Evolutionary conservation across 2,329 filamentous ascomycete species (phyloP).

Genomic region (Fusarium graminum): DNA sequence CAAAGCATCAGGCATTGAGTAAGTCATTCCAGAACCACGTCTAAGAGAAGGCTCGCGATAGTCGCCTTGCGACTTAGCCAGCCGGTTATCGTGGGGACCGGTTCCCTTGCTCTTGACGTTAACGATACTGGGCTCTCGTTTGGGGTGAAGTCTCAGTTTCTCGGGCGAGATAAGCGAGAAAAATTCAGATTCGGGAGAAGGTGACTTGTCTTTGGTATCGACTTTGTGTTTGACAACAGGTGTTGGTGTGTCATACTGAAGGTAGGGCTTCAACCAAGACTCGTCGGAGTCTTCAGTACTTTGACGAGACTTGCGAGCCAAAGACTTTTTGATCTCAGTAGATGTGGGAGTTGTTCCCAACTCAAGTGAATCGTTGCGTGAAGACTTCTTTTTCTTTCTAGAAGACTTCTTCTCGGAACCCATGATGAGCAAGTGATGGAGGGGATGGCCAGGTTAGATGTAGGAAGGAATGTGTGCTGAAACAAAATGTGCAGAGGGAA

Average conservation of each 20-base stretch:
- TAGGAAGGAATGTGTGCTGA: background rate
- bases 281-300: background rate
- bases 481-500: background rate
- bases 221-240: rapidly evolving
- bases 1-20: slow-evolving; percentile 11
- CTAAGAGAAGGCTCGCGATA: slow-evolving; percentile 26
- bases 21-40: slow-evolving; percentile 11
- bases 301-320: background rate
- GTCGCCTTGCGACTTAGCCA: background rate
- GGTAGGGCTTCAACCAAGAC: background rate
- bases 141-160: background rate
- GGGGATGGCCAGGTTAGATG: no score
- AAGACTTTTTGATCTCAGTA: background rate
- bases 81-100: slow-evolving; percentile 14
- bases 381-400: slow-evolving; percentile 2
- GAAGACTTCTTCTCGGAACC: background rate
- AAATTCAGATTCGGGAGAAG: rapidly evolving
- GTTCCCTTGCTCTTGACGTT: background rate
- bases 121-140: rapidly evolving
- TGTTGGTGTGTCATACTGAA: background rate
- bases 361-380: background rate
- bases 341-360: background rate
- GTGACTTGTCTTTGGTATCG: background rate
- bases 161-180: background rate
- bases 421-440: slow-evolving; percentile 3